Base-by-base conservation (phyloP, 306 rosid species). In the Quercus agrifolia region DNA sequence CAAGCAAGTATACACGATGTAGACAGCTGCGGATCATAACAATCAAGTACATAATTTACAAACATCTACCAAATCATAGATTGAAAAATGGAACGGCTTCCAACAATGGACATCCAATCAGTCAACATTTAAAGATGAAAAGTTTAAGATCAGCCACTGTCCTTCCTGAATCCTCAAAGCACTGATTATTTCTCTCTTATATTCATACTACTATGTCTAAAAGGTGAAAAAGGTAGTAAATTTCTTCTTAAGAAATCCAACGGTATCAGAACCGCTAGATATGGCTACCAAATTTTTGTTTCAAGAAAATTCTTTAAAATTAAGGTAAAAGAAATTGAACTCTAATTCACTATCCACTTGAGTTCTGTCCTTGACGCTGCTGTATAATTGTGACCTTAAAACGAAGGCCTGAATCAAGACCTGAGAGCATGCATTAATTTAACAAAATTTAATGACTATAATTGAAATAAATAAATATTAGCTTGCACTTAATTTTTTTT, bases 331-430 rank as follows among this genome's bases (percentile, higher is more conserved):
- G 44, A 31, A 62, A 21, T 80, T 74, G 5, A 95, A 97, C 99
- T 95, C 99, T 69, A 95, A 77, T 54, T 95, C 98, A 79, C 94
- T 87, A 78, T 93, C 98, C 68, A 95, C 99, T 79, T 85, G 93
- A 10, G 98, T 95, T 82, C 98, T 86, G 84, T 95, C 92, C 82
- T 85, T 88, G 20, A 95, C 91, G 72, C 94, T 93, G 88, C 99
- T 90, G 86, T 93, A 95, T 88, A 95, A 77, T 82, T 93, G 99
- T 21, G 97, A 95, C 86, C 86, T 90, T 88, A 95, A 82, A 69
- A 91, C 81, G 82, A 95, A 93, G 27, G 97, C 96, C 88, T 83
- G 87, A 80, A 90, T 80, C 7, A 89, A 81, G 74, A 86, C 89
- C 99, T 93, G 88, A 74, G 81, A 85, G 73, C 68, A 78, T 59